Conservation (phyloP, 305 asterid species). For the Solanum chacoense region DNA sequence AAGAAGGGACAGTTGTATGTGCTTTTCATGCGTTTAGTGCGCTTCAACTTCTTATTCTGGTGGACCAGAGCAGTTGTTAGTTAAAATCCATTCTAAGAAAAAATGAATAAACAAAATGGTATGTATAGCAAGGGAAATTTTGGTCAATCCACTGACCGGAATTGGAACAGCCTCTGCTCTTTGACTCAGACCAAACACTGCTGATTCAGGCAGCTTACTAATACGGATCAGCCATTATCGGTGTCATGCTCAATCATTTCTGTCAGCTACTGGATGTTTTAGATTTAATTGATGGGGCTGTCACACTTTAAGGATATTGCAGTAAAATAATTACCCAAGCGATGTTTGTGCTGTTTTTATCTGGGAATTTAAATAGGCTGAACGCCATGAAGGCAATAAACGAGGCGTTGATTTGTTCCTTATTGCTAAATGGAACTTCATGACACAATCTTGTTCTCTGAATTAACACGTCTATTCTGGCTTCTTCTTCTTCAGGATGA, state of each 20-base stretch:
- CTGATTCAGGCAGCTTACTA: not conserved
- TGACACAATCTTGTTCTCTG: not conserved
- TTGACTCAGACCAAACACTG: not conserved
- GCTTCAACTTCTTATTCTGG: not conserved
- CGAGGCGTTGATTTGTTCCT: not conserved
- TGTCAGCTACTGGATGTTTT: not conserved
- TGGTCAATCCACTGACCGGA: not conserved
- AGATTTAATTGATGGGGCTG: not conserved
- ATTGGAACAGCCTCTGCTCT: not conserved
- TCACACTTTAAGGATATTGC: not conserved
- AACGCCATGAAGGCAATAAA: not conserved
- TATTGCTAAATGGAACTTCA: not conserved
- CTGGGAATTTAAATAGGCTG: not conserved
- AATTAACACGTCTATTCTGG: not conserved
- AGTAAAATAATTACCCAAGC: not conserved
- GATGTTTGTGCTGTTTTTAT: not conserved
- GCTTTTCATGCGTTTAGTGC: not conserved
- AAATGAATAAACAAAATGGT: not conserved
- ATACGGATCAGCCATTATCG: not conserved
- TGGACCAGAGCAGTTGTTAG: not conserved
- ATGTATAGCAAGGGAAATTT: not conserved
- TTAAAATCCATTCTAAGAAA: not conserved
- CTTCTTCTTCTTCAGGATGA: slow-evolving; percentile 50
- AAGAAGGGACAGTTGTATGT: not conserved
- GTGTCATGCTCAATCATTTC: not conserved